A percentile compares a stretch with the other conserved stretches of the same genome.
phyloP scores from a whole-genome alignment of 257 asterid genomes.

The Primulina tabacum region DNA sequence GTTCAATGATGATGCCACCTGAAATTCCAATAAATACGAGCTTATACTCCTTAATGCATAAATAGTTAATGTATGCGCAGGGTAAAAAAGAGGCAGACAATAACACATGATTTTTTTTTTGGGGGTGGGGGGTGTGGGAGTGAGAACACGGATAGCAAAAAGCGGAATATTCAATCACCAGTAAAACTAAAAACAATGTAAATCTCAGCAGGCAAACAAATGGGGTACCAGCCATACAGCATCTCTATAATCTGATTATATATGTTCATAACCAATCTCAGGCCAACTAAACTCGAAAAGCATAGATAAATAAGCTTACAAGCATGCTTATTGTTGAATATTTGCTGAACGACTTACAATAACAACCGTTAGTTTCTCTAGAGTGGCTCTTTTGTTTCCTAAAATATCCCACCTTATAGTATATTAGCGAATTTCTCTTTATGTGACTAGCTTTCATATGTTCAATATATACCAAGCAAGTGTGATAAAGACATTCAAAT shows the following conservation, averaged over 20 bases:
- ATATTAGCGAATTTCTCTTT: not conserved
- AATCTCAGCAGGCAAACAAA: not conserved
- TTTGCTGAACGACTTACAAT: not conserved
- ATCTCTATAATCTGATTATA: not conserved
- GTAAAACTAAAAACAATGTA: too few relatives aligned
- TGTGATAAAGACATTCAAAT: not conserved
- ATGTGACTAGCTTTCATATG: not conserved
- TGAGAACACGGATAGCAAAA: not conserved
- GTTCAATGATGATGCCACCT: slow-evolving; percentile 91
- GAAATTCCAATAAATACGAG: slow-evolving; percentile 31
- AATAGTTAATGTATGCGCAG: not conserved
- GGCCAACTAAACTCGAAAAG: not conserved
- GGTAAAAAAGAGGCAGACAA: slow-evolving; percentile 1
- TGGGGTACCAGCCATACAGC: not conserved
- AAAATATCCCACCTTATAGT: not conserved
- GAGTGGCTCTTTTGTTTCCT: not conserved
- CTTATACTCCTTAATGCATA: slow-evolving; percentile 23
- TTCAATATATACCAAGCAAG: not conserved
- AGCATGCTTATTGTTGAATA: not conserved
- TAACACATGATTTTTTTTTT: not conserved
- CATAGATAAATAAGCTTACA: not conserved
- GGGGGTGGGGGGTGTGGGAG: not conserved
- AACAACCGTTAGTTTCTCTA: not conserved
- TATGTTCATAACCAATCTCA: not conserved
- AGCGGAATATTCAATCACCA: not conserved